Evolutionary conservation across 192 early-diverging fungal genomes (phyloP), one percentile per base, ranked within the genome.

Genomic region (Backusella luteola): DNA sequence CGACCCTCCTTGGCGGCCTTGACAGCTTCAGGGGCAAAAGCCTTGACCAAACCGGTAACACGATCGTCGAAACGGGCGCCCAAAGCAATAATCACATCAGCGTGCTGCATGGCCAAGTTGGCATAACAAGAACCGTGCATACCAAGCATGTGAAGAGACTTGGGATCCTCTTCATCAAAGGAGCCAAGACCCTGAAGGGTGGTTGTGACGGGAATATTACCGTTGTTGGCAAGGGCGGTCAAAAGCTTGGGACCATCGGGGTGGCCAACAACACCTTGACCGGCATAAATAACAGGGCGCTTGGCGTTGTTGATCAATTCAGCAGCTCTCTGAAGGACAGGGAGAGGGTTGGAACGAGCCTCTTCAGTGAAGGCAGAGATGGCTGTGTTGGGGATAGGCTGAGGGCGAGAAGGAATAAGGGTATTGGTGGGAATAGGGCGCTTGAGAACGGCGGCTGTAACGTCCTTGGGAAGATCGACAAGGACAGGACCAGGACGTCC

Each of bases 61-160:
- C 98, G 94, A 82, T 99, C 98, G 81, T 99, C 98, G 79, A 99
- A 99, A 75, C 98, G 91, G 34, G 97, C 97, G 70, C 98, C 98
- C 36, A 99, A 90, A 9, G 96, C 93, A 80, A 99, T 87, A 75
- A 99, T 94, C 23, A 95, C 85, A 82, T 99, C 98, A 35, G 98
- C 96, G 69, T 89, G 91, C 83, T 99, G 98, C 90, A 99, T 98
- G 21, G 98, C 94, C 80, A 99, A 83, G 80, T 99, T 99, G 77
- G 98, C 98, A 85, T 98, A 99, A 19, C 92, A 97, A 75, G 91
- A 88, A 34, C 98, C 98, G 86, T 99, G 98, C 98, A 99, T 99
- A 79, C 98, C 98, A 23, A 99, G 89, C 98, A 99, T 99, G 81
- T 98, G 96, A 73, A 99, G 85, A 66, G 92, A 92, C 73, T 88